phyloP scores from a whole-genome alignment of 257 asterid genomes.

The Petunia secreta region DNA sequence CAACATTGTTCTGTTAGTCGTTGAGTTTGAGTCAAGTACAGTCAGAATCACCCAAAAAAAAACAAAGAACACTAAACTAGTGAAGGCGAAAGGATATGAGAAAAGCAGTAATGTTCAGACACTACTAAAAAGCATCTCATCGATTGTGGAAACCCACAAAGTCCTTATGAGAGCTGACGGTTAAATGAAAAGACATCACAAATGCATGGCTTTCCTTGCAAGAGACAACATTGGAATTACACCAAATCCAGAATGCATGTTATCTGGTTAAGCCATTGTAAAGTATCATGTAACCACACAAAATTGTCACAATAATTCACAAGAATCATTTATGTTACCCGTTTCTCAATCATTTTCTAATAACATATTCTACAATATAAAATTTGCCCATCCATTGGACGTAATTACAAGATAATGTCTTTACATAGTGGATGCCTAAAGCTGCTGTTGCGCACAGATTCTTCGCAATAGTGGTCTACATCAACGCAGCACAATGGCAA shows the following conservation, averaged over 20 bases:
- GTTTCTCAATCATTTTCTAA: conserved; percentile 10
- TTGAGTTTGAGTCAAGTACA: background rate
- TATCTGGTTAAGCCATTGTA: background rate
- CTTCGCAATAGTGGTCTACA: background rate
- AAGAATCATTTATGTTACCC: background rate
- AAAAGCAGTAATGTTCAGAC: background rate
- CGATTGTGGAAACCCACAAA: background rate
- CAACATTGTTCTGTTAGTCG: background rate
- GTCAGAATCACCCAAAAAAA: background rate
- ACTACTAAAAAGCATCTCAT: background rate
- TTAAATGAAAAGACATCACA: background rate
- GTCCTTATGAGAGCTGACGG: background rate
- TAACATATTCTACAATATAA: conserved; percentile 15
- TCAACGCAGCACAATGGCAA: conserved; percentile 10
- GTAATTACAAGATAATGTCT: background rate
- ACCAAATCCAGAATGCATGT: background rate
- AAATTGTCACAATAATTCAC: background rate
- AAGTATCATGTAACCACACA: conserved; percentile 20
- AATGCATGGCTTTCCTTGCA: background rate
- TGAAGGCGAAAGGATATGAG: background rate
- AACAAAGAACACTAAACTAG: background rate
- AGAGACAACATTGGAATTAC: conserved; percentile 18
- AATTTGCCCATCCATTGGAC: background rate
- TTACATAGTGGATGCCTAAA: background rate
- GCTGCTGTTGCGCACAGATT: background rate